These are phyloP conservation scores for Linanthus parryae DNA, from an alignment of 148 eudicot genomes.

Conservation along the genomic window DNA sequence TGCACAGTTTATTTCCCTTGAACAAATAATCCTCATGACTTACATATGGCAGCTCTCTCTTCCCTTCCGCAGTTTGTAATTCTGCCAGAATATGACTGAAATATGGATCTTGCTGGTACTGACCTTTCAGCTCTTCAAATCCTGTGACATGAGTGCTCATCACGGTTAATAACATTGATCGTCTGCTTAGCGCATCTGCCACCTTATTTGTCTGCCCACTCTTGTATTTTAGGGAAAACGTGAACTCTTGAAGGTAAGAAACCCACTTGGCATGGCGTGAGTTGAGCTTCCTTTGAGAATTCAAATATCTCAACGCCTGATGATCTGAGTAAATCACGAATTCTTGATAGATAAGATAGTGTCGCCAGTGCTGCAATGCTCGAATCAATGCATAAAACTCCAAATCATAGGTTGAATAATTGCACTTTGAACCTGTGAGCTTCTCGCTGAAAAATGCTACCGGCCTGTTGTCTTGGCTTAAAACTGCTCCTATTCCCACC, in stretches of 20 bases:
- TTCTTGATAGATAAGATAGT: not conserved
- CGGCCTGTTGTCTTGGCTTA: not conserved
- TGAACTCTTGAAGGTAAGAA: not conserved
- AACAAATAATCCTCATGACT: not conserved
- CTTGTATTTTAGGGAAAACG: not conserved
- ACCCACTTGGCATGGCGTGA: conserved; percentile 2
- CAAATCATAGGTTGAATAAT: not conserved
- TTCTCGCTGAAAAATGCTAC: conserved; percentile 6
- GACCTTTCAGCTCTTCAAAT: not conserved
- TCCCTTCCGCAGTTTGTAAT: not conserved
- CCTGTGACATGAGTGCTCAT: not conserved
- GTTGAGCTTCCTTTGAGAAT: not conserved
- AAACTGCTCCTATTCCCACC: not conserved
- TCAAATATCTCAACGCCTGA: not conserved
- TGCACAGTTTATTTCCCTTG: not conserved
- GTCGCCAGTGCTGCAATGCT: not conserved
- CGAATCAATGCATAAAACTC: conserved; percentile 8
- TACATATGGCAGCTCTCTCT: not conserved
- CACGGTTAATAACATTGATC: not conserved
- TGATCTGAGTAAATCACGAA: conserved; percentile 1
- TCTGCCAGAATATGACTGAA: not conserved
- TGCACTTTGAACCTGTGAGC: not conserved
- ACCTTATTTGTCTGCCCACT: not conserved
- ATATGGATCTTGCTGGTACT: not conserved
- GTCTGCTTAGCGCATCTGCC: not conserved